phyloP scores from a whole-genome alignment of 306 rosid species.

The Quercus cerris region DNA sequence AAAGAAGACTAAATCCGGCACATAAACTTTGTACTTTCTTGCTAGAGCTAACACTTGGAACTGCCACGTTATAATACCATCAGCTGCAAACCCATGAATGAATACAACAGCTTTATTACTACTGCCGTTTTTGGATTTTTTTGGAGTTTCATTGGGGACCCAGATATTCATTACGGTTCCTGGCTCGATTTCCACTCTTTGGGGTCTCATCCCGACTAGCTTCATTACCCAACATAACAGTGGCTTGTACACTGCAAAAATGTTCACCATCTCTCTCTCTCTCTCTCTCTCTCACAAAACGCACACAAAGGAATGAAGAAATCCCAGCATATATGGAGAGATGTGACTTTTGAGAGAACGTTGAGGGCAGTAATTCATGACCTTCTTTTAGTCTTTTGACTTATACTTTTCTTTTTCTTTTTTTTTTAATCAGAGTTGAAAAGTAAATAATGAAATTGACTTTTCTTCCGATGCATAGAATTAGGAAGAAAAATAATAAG shows the following conservation, averaged over 20 bases:
- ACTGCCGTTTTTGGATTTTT: background rate
- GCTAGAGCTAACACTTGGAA: conserved; percentile 31
- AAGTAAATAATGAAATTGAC: too few species aligned
- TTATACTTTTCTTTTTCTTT: too few species aligned
- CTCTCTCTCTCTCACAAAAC: background rate
- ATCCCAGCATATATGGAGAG: background rate
- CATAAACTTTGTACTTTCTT: conserved; percentile 31
- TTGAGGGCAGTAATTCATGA: too few species aligned
- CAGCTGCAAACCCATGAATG: conserved; percentile 35
- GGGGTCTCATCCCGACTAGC: conserved; percentile 22
- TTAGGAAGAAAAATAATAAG: too few species aligned
- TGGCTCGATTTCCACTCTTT: conserved; percentile 31
- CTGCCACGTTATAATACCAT: conserved; percentile 44
- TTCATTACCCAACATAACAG: conserved; percentile 13
- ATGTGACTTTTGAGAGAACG: too few species aligned
- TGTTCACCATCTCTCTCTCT: background rate
- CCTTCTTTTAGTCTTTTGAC: too few species aligned
- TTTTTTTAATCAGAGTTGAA: too few species aligned
- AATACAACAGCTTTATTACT: conserved; percentile 17
- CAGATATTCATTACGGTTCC: conserved; percentile 46
- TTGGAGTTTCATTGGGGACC: conserved; percentile 7
- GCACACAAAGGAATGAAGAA: background rate
- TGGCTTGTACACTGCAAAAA: conserved; percentile 15
- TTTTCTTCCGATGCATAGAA: too few species aligned
- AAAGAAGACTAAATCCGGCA: conserved; percentile 44